These are phyloP conservation scores for Russula compacta DNA, from an alignment of 768 basidiomycete species.

Conservation along the genomic window DNA sequence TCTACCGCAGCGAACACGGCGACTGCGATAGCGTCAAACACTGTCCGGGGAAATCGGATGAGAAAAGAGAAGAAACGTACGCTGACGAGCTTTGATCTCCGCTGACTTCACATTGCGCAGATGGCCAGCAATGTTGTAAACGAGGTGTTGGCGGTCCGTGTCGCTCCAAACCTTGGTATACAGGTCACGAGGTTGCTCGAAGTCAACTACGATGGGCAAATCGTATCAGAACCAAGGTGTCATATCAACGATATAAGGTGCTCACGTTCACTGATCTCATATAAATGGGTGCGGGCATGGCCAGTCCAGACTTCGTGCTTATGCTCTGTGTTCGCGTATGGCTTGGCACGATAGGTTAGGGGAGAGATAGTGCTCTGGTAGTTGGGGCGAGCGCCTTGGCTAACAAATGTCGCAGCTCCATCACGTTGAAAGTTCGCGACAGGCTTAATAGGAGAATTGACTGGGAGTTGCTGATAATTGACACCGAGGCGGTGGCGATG, in stretches of 20 bases:
- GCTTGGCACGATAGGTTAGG: conserved; percentile 48
- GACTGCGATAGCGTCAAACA: conserved; percentile 36
- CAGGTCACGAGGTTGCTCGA: conserved; percentile 71
- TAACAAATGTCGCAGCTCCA: conserved; percentile 56
- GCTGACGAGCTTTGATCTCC: conserved; percentile 52
- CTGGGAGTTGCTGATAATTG: conserved; percentile 82
- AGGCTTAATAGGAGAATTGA: conserved; percentile 69
- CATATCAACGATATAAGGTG: conserved; percentile 8
- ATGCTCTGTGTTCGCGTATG: conserved; percentile 27
- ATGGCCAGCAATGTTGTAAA: conserved; percentile 59
- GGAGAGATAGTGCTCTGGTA: conserved; percentile 75
- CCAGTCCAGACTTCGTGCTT: conserved; percentile 73
- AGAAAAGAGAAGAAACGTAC: conserved; percentile 35
- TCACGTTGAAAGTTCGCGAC: conserved; percentile 91
- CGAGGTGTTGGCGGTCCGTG: conserved; percentile 47
- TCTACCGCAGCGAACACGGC: conserved; percentile 48
- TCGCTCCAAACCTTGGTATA: conserved; percentile 64
- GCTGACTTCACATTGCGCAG: conserved; percentile 51
- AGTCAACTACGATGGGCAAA: conserved; percentile 48
- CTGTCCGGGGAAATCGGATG: conserved; percentile 28
- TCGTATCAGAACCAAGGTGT: not conserved
- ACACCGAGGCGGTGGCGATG: conserved; percentile 75
- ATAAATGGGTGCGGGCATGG: conserved; percentile 56
- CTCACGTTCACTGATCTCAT: conserved; percentile 74
- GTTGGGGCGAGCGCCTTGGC: conserved; percentile 80